These are phyloP conservation scores for Fragaria vesca DNA, from an alignment of 306 rosid species.

Conservation along the genomic window DNA sequence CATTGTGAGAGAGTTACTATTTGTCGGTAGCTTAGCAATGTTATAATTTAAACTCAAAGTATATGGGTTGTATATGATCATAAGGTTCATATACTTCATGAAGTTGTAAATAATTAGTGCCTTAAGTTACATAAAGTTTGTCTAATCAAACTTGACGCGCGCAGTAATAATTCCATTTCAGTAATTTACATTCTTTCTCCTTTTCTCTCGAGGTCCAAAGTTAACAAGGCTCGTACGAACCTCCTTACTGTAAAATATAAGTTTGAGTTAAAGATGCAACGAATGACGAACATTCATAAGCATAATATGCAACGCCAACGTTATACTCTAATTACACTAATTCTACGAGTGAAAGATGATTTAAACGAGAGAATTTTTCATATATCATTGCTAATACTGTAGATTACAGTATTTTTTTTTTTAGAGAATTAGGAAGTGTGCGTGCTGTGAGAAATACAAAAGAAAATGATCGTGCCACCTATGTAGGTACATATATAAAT, in stretches of 20 bases:
- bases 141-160: conserved; percentile 17
- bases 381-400: too few relatives aligned
- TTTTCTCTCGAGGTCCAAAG: not conserved
- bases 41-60: not conserved
- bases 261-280: too few relatives aligned
- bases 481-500: conserved; percentile 35
- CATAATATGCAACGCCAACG: not conserved
- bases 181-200: not conserved
- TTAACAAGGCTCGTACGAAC: not conserved
- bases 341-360: not conserved
- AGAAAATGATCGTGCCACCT: conserved; percentile 62
- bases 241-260: not conserved
- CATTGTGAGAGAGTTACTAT: conserved; percentile 23
- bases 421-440: conserved; percentile 22
- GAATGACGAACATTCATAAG: not conserved
- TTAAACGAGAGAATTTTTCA: not conserved
- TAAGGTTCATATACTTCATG: too few relatives aligned
- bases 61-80: not conserved
- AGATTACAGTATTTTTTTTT: not conserved
- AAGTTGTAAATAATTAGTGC: conserved; percentile 7
- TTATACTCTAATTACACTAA: too few relatives aligned
- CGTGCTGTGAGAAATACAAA: conserved; percentile 39
- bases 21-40: conserved; percentile 12
- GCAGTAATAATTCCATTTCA: not conserved
- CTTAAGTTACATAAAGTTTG: not conserved